Evolutionary conservation across 805 yeast species (phyloP).

Genomic region (Kodamaea kaohsiungensis): DNA sequence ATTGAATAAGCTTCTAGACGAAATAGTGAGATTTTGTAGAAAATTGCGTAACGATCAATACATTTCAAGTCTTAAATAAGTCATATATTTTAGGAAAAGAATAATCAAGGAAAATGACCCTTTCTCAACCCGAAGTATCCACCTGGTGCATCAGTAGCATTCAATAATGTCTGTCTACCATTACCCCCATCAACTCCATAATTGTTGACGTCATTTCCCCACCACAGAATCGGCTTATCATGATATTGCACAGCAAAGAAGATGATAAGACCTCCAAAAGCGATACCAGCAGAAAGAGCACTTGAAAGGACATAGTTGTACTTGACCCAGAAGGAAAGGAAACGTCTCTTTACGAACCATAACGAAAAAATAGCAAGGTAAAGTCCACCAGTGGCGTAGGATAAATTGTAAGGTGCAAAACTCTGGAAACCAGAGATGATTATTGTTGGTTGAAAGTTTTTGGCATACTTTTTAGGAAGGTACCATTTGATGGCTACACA

Average conservation of each 20-base stretch:
- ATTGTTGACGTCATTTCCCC: slow-evolving; percentile 31
- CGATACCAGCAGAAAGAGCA: slow-evolving; percentile 35
- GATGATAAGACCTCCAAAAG: slow-evolving; percentile 35
- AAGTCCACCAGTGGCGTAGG: slow-evolving; percentile 30
- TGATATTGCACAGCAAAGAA: slow-evolving; percentile 40
- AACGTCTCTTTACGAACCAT: slow-evolving; percentile 29
- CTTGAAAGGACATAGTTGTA: slow-evolving; percentile 35
- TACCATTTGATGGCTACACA: slow-evolving; percentile 17
- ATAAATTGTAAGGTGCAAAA: slow-evolving; percentile 36
- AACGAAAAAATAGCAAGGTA: slow-evolving; percentile 29
- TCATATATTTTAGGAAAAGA: no score
- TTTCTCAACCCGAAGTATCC: slow-evolving; percentile 41
- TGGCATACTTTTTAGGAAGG: slow-evolving; percentile 20
- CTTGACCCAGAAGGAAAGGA: slow-evolving; percentile 36
- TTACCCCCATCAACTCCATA: slow-evolving; percentile 37
- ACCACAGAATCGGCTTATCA: slow-evolving; percentile 28
- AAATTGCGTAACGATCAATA: no score
- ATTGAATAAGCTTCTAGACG: no score
- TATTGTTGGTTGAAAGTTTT: slow-evolving; percentile 35
- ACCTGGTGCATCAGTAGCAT: slow-evolving; percentile 26
- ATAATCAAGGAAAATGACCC: slow-evolving; percentile 27
- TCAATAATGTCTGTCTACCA: slow-evolving; percentile 11
- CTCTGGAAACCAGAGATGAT: slow-evolving; percentile 32
- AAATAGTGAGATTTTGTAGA: no score
- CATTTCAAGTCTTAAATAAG: no score